Evolutionary conservation across 2,329 filamentous ascomycete genomes (phyloP), one percentile per base, ranked within the genome.

Genomic region (Beauveria pseudobassiana): DNA sequence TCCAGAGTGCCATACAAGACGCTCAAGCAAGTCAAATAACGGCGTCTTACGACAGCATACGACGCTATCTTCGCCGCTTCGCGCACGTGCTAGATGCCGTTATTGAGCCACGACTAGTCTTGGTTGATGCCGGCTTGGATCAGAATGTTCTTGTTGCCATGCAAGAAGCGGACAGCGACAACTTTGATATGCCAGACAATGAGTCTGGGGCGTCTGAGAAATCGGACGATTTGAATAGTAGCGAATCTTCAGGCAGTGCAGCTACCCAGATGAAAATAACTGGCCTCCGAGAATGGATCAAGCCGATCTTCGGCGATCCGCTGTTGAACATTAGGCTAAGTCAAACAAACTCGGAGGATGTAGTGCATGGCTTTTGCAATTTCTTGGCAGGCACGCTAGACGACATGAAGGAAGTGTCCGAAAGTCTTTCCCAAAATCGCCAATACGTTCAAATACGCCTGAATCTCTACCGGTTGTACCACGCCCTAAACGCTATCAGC

Each of bases 301-400:
- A 79, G 62, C 80, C 80, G 49, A 65, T 86, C 12, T 87, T 87
- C 64, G 84, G 84, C 12, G 85, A 87, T 63, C 83, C 84, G 0
- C 68, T 87, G 2, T 74, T 87, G 55, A 76, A 80, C 2, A 75
- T 73, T 3, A 75, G 76, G 7, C 83, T 86, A 65, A 76, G 74
- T 66, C 74, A 77, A 16, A 69, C 74, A 20, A 74, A 78, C 0
- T 78, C 74, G 5, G 66, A 73, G 14, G 75, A 77, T 0, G 80
- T 85, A 40, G 69, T 82, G 28, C 70, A 71, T 30, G 83, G 82
- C 1, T 84, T 82, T 66, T 70, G 72, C 38, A 68, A 66, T 20
- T 62, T 60, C 12, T 42, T 66, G 1, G 34, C 59, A 26, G 62
- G 65, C n/a, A 62, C 65, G 14, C 52, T 65, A 3, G 20, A 42